These are phyloP conservation scores for Stagonosporopsis cucurbitacearum DNA, from an alignment of 2,329 filamentous ascomycete genomes.

Conservation along the genomic window DNA sequence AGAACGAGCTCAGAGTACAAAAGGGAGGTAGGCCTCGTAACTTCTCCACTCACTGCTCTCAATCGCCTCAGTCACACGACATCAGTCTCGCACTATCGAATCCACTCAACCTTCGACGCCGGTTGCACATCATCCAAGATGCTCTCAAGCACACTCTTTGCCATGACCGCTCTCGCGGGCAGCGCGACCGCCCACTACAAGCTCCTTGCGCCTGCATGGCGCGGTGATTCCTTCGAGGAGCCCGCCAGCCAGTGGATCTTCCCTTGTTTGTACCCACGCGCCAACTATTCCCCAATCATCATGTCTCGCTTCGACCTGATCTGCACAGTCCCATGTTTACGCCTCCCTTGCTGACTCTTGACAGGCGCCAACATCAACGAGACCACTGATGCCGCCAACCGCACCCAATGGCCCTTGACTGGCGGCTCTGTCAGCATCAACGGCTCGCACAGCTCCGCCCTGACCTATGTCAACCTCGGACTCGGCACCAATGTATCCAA, in stretches of 20 bases:
- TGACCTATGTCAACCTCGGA: conserved; percentile 57
- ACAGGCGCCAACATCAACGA: conserved; percentile 52
- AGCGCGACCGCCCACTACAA: conserved; percentile 53
- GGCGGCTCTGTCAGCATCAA: conserved; percentile 53
- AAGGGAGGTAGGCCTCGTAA: background rate
- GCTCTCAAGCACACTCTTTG: conserved; percentile 28
- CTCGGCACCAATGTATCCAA: conserved; percentile 50
- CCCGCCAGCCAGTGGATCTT: conserved; percentile 49
- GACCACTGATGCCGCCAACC: conserved; percentile 48
- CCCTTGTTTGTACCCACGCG: conserved; percentile 43
- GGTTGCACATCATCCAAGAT: conserved; percentile 20
- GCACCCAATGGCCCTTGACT: conserved; percentile 55
- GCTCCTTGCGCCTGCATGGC: conserved; percentile 52
- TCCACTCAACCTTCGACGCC: background rate
- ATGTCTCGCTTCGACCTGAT: no score
- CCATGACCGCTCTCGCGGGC: conserved; percentile 34
- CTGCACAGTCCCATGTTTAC: background rate
- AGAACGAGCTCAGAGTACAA: conserved; percentile 1
- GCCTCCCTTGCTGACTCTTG: background rate
- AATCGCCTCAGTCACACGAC: background rate
- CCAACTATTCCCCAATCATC: background rate
- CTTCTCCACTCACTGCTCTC: background rate
- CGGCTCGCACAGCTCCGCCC: conserved; percentile 52
- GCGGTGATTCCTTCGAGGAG: conserved; percentile 50
- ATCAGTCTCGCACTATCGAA: background rate